phyloP scores from a whole-genome alignment of 1,284 basidiomycete species.

The Pholiota adiposa region DNA sequence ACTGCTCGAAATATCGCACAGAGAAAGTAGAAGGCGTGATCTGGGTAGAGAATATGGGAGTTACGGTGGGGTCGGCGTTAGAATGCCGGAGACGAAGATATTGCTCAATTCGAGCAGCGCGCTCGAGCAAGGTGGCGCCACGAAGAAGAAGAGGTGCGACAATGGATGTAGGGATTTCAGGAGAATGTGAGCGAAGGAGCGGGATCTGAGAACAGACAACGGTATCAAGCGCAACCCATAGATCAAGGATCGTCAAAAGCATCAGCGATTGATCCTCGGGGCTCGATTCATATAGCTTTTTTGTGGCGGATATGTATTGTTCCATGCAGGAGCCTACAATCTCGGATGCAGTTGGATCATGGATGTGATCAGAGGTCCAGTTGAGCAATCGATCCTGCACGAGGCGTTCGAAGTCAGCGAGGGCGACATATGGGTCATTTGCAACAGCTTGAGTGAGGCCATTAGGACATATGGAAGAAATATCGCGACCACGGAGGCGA shows the following conservation, averaged over 20 bases:
- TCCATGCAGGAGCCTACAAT: conserved; percentile 27
- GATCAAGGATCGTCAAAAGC: conserved; percentile 44
- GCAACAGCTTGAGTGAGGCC: conserved; percentile 12
- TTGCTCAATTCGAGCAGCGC: conserved; percentile 6
- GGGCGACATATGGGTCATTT: conserved; percentile 23
- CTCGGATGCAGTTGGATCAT: conserved; percentile 10
- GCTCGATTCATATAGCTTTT: conserved; percentile 32
- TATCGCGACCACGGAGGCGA: conserved; percentile 2
- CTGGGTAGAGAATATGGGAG: conserved; percentile 8
- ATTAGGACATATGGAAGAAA: conserved; percentile 6
- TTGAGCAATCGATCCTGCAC: conserved; percentile 32
- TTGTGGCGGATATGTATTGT: conserved; percentile 11
- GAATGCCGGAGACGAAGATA: conserved; percentile 9
- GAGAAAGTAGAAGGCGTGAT: not conserved
- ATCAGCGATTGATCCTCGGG: conserved; percentile 48
- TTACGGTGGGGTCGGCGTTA: not conserved
- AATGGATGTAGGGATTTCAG: conserved; percentile 42
- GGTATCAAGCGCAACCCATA: conserved; percentile 50
- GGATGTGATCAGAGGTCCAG: conserved; percentile 31
- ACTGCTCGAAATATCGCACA: conserved; percentile 11
- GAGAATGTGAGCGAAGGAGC: conserved; percentile 46
- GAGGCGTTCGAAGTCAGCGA: conserved; percentile 40
- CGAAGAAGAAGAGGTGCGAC: conserved; percentile 45
- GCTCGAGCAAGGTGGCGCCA: conserved; percentile 16
- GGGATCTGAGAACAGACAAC: conserved; percentile 34